Evolutionary conservation across 148 eudicot genomes (phyloP), one percentile per base, ranked within the genome.

Genomic region (Vaccinium myrtillus): DNA sequence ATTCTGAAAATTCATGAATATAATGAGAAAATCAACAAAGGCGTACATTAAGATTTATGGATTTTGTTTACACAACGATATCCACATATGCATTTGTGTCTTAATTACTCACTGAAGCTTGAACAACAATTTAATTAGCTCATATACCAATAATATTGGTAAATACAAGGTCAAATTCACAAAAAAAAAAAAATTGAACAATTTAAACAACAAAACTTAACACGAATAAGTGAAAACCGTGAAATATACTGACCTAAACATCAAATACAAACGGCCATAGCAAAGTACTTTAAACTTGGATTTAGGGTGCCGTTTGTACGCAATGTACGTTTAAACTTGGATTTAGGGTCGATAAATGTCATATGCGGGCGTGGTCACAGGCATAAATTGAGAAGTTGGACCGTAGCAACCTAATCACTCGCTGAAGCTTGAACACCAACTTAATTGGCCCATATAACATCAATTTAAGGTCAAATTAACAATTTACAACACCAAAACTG

Each of bases 1-100:
- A 85, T 77, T 97, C 99, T 97, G 23, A 32, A 87, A 70, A 77
- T 70, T 78, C 82, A 78, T 58, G 19, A 75, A 43, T 32, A 70
- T 23, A 53, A 43, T 50, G 58, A 48, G 19, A 23, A 75, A 54
- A 78, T 51, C 49, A 77, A 16, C 23, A 50, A 76, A 58, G 18
- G 19, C 48, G n/a, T 6, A 23, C 6, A 69, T 67, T 27, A 10
- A 8, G 73, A 55, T 1, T 16, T 63, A 13, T 4, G 36, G 10
- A 80, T 18, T 19, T 21, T 7, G 48, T 8, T 23, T 43, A 43
- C 49, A 74, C 0, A 36, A 74, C 18, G 5, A 6, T 6, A 36
- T 16, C 15, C 43, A 36, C 36, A 12, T 67, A 67, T 32, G 36
- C 39, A 67, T 25, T 32, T 13, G 46, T 13, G 36, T 71, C 48